Conservation (phyloP, 2,329 filamentous ascomycete species). For the Epichloe coenophiala region DNA sequence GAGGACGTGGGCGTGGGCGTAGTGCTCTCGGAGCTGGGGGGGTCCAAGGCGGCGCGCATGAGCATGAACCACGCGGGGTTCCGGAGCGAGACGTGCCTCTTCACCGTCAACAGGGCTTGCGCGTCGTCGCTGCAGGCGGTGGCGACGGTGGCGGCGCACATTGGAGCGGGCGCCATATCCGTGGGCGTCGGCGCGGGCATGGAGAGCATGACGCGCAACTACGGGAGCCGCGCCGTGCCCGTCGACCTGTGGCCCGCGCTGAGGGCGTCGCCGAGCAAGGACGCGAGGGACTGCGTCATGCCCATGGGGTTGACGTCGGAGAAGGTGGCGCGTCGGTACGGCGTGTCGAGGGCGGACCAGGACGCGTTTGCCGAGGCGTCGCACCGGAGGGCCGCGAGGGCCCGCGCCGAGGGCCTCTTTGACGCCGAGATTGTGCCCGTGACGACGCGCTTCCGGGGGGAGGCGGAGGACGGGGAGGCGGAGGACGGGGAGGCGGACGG, state of each 20-base stretch:
- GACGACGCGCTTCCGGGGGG: conserved; percentile 52
- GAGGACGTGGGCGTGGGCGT: conserved; percentile 80
- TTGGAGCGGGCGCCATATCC: conserved; percentile 59
- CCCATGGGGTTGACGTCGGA: conserved; percentile 84
- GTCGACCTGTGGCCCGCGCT: conserved; percentile 66
- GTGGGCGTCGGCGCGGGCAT: conserved; percentile 75
- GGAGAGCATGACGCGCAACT: conserved; percentile 94
- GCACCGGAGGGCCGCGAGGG: conserved; percentile 59
- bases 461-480: no score
- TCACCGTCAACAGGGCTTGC: conserved; percentile 84
- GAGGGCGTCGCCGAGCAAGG: conserved; percentile 46
- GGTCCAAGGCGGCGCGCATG: conserved; percentile 83
- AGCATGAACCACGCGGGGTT: conserved; percentile 75
- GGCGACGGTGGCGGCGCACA: conserved; percentile 58
- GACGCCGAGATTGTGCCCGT: conserved; percentile 71
- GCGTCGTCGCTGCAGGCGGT: conserved; percentile 67
- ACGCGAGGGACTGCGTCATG: conserved; percentile 82
- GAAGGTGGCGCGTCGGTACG: conserved; percentile 71
- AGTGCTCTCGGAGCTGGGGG: conserved; percentile 86
- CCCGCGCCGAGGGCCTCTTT: conserved; percentile 57
- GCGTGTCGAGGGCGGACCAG: conserved; percentile 60
- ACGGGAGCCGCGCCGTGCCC: conserved; percentile 73
- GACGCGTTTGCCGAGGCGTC: conserved; percentile 68
- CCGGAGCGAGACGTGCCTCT: conserved; percentile 57
- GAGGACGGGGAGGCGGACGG: conserved; percentile 17